Evolutionary conservation across 306 rosid genomes (phyloP).

Genomic region (Vigna radiata): DNA sequence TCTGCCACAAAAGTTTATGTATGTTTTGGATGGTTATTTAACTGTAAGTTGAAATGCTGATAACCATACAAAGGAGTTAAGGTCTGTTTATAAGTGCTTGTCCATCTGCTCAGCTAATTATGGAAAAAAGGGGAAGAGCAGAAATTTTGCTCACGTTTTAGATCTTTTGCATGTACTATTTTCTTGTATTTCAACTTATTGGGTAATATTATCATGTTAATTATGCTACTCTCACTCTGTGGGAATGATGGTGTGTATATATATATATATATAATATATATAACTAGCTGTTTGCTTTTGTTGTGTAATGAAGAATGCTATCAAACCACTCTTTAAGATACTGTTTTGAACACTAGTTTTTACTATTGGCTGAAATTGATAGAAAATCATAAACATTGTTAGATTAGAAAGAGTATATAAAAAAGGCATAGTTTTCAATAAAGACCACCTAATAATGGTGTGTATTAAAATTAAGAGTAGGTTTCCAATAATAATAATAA

Average conservation of each 20-base stretch:
- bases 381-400: too few relatives aligned
- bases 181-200: conserved; percentile 45
- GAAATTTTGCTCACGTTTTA: conserved; percentile 44
- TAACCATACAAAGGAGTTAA: conserved; percentile 44
- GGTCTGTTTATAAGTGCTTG: conserved; percentile 32
- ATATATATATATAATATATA: conserved; percentile 40
- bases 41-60: conserved; percentile 47
- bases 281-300: conserved; percentile 25
- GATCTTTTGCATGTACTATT: conserved; percentile 46
- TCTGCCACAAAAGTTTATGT: conserved; percentile 26
- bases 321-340: too few relatives aligned
- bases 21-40: conserved; percentile 43
- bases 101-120: conserved; percentile 45
- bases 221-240: conserved; percentile 46
- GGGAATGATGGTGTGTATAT: conserved; percentile 47
- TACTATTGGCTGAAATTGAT: too few relatives aligned
- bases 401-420: too few relatives aligned
- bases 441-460: too few relatives aligned
- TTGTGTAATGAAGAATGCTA: conserved; percentile 12
- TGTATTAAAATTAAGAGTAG: not conserved
- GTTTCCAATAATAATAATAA: conserved; percentile 8
- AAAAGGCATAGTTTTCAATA: too few relatives aligned
- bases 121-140: conserved; percentile 20
- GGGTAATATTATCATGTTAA: conserved; percentile 42
- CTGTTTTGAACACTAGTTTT: too few relatives aligned